These are phyloP conservation scores for Xylariales sp. DNA, from an alignment of 2,329 filamentous ascomycete species.

Conservation along the genomic window DNA sequence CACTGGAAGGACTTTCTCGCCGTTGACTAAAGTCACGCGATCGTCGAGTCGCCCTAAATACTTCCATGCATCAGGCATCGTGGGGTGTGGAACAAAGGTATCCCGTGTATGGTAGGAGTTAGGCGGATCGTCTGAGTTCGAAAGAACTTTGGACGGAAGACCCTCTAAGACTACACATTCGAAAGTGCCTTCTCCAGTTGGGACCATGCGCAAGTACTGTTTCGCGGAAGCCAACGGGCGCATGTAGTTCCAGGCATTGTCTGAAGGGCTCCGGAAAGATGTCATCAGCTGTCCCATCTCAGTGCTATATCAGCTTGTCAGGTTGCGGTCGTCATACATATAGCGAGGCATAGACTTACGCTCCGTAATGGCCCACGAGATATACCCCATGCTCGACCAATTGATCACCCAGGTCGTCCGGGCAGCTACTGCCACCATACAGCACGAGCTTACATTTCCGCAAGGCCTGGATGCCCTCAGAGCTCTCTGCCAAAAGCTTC, in stretches of 20 bases:
- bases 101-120: slow-evolving; percentile 32
- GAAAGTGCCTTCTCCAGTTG: slow-evolving; percentile 21
- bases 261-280: slow-evolving; percentile 32
- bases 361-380: slow-evolving; percentile 34
- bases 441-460: slow-evolving; percentile 33
- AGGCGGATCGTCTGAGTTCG: slow-evolving; percentile 32
- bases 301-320: slow-evolving; percentile 25
- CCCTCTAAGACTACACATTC: slow-evolving; percentile 29
- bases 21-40: slow-evolving; percentile 31
- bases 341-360: slow-evolving; percentile 24
- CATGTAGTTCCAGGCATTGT: slow-evolving; percentile 38
- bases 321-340: slow-evolving; percentile 7
- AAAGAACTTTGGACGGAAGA: slow-evolving; percentile 29
- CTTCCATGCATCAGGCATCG: slow-evolving; percentile 31
- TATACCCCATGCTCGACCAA: slow-evolving; percentile 31
- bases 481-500: slow-evolving; percentile 32
- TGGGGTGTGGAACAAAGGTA: slow-evolving; percentile 31
- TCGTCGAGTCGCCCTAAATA: slow-evolving; percentile 33
- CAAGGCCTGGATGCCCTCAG: slow-evolving; percentile 30
- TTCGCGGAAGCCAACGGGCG: slow-evolving; percentile 31
- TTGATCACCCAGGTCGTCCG: slow-evolving; percentile 35
- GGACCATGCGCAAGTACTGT: slow-evolving; percentile 30
- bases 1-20: slow-evolving; percentile 34
- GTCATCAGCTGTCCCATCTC: slow-evolving; percentile 38
- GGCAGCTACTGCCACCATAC: slow-evolving; percentile 34